A percentile compares a stretch with the other conserved stretches of the same genome.
Conservation (phyloP, 208 protist genomes). For the Trypanosoma scelopori region DNA sequence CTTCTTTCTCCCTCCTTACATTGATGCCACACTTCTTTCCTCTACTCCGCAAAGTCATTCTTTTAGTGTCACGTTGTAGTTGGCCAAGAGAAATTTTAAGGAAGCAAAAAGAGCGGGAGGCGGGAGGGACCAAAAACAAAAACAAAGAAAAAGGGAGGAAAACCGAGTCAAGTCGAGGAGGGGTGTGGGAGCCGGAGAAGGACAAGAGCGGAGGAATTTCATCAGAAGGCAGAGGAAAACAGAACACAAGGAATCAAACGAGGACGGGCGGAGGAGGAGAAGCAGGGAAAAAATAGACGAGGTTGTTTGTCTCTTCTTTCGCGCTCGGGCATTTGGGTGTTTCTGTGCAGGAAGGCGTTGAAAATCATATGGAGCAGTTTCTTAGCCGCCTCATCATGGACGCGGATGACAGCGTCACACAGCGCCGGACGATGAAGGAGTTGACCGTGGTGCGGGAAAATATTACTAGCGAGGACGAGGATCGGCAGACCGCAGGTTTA, state of each 20-base stretch:
- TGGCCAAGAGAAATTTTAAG: not conserved
- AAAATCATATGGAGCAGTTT: constrained; percentile 37
- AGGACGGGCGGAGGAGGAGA: not conserved
- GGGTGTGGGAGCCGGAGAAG: too few species aligned
- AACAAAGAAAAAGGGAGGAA: constrained; percentile 3
- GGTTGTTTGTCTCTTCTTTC: not conserved
- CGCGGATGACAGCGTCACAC: constrained; percentile 12
- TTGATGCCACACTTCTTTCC: too few species aligned
- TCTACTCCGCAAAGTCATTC: too few species aligned
- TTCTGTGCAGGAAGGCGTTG: too few species aligned
- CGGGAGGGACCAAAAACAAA: too few species aligned
- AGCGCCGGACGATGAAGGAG: constrained; percentile 31
- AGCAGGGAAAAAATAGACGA: not conserved
- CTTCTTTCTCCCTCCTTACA: too few species aligned
- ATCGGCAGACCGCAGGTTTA: constrained; percentile 49
- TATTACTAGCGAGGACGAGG: constrained; percentile 62
- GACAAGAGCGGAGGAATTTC: too few species aligned
- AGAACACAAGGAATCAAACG: too few species aligned
- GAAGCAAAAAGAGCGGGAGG: not conserved
- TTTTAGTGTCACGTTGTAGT: not conserved
- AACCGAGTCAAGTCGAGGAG: not conserved
- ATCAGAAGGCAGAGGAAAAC: too few species aligned
- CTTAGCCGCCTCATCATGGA: constrained; percentile 36
- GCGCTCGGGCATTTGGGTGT: not conserved
- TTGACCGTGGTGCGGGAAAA: constrained; percentile 32